Base-by-base conservation (phyloP, 2,329 filamentous ascomycete species). In the Fusarium nurragi region DNA sequence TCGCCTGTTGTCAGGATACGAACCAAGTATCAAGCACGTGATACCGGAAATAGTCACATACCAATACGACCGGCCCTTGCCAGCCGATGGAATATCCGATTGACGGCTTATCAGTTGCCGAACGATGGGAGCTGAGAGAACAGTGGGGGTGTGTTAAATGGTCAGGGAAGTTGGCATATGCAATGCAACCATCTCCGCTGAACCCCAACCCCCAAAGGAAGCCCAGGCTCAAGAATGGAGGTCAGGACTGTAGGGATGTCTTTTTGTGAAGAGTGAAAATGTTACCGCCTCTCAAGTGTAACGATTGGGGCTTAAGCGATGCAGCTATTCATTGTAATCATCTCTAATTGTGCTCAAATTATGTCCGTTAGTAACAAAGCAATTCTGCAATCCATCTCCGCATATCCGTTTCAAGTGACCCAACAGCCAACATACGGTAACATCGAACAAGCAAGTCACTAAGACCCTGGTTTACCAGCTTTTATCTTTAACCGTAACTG, bases 401-500 rank as follows among this genome's bases (percentile, higher is more conserved):
- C 32, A n/a, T 34, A 8, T 18, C 9, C n/a, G n/a, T 34, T n/a
- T 10, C 16, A n/a, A 4, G 10, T 18, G 32, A 9, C 32, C 16
- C 10, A 16, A 34, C 16, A 34, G 10, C 32, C 32, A 34, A 34
- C 32, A 18, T 5, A n/a, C 32, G 10, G 9, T 10, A 5, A 34
- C 16, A 34, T 11, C 13, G 16, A 18, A 34, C 10, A 34, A 34
- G 5, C 9, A n/a, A 34, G 9, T n/a, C 32, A 34, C 16, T 34
- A 47, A 32, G 26, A 45, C 38, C 48, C 38, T 43, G 7, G 5
- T 49, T 11, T 10, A 19, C 34, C 56, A 48, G 6, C 44, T 41
- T 61, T 34, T 32, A 61, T 44, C 28, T 44, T 60, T 61, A 49
- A 56, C 49, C 43, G 49, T 62, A 56, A 61, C 62, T 34, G 32